Base-by-base conservation (phyloP, 495 filamentous ascomycete species). In the Oidiodendron maius region DNA sequence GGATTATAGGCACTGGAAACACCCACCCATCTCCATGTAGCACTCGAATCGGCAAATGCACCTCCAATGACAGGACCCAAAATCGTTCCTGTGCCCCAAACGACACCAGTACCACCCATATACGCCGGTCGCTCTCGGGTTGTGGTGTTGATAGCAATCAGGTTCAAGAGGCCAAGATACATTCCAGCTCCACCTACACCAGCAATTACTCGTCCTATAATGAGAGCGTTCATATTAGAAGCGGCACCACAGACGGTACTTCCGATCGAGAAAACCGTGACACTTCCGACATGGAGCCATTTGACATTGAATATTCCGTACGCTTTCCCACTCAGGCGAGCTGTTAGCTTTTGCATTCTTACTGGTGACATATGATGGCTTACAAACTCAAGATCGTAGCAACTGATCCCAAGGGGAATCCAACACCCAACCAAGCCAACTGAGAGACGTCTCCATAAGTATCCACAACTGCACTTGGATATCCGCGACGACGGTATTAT, bases 401-500 rank as follows among this genome's bases (percentile, higher is more conserved):
- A 1, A 71, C 62, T 2, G 69, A 66, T 15, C 67, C 68, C 0
- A 84, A 53, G 0, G 68, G 58, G 50, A 82, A 81, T 8, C 73
- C 72, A 4, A 73, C 66, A 0, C 70, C 68, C 20, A 82, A 51
- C 80, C 80, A 84, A 23, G 72, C 47, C 4, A 84, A 57, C 52
- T 77, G 72, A 1, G 69, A 62, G n/a, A 78, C 63, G 16, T 71
- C 57, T 4, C 69, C 71, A 21, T 82, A 73, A 0, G 46, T 23
- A 26, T 67, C 59, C 35, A 82, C 52, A 9, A 82, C 70, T 2
- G 61, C 58, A 6, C 69, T 66, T 57, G 77, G 10, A 83, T 61
- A 46, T 79, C 69, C 15, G 80, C 80, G 4, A 74, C 76, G 13
- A 83, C 75, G 36, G 78, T 83, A 18, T 72, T 77, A 50, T 84